Conservation (phyloP, 2,329 filamentous ascomycete genomes). For the Elsinoe batatas region DNA sequence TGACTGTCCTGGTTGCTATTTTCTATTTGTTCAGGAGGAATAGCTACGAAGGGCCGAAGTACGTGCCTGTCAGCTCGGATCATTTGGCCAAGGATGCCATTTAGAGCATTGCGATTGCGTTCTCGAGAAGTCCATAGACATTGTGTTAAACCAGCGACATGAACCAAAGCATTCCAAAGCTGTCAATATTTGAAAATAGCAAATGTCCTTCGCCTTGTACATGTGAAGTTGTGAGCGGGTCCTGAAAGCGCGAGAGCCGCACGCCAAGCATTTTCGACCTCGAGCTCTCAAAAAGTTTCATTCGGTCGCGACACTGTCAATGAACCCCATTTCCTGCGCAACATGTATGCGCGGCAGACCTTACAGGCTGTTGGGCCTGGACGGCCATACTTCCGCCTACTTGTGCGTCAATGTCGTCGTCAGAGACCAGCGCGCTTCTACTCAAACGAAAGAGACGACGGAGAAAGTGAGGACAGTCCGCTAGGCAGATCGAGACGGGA, state of each 20-base stretch:
- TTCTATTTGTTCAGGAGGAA: neutral
- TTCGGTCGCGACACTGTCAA: neutral
- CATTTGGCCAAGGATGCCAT: constrained; percentile 1
- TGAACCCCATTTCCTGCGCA: neutral
- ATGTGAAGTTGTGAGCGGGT: neutral
- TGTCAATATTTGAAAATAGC: too few relatives aligned
- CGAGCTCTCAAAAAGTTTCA: constrained; percentile 1
- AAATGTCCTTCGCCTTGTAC: too few relatives aligned
- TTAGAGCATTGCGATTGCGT: neutral
- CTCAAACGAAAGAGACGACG: neutral
- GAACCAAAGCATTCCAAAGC: too few relatives aligned
- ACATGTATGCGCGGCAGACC: constrained; percentile 10
- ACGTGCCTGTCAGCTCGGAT: constrained; percentile 8
- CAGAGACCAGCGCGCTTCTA: constrained; percentile 5
- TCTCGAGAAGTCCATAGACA: neutral
- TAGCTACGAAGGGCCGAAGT: constrained; percentile 6
- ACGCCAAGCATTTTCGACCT: neutral
- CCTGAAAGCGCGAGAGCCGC: neutral
- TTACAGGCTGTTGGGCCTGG: constrained; percentile 11
- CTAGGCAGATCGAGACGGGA: neutral
- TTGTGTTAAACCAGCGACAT: too few relatives aligned
- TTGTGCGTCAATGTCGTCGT: neutral
- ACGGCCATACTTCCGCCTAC: neutral
- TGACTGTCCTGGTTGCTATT: constrained; percentile 26
- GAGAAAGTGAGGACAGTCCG: neutral